phyloP scores from a whole-genome alignment of 192 early-diverging fungal genomes.

The Linnemannia exigua region DNA sequence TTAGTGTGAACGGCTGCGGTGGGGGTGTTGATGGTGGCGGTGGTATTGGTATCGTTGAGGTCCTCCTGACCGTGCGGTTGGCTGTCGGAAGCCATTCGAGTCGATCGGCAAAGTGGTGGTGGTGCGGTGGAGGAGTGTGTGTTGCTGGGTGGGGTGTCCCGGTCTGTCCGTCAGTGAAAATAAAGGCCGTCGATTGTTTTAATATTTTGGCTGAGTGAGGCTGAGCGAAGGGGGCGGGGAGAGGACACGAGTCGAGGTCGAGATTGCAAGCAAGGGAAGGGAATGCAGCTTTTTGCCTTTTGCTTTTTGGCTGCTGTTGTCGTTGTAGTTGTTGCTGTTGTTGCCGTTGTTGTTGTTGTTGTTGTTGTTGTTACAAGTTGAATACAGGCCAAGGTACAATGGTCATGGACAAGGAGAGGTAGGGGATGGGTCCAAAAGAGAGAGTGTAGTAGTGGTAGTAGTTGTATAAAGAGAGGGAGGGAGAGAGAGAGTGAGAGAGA shows the following conservation, averaged over 20 bases:
- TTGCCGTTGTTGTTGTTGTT: no score
- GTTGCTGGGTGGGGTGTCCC: no score
- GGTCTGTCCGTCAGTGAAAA: neutral
- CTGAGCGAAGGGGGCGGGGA: neutral
- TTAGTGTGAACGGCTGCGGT: neutral
- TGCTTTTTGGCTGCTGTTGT: no score
- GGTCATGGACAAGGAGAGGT: neutral
- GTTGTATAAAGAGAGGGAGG: neutral
- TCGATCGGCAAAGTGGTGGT: constrained; percentile 2
- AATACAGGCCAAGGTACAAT: no score
- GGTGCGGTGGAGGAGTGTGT: neutral
- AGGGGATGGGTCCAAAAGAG: neutral
- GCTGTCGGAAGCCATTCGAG: constrained; percentile 51
- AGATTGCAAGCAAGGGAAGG: no score
- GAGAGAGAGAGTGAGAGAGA: constrained; percentile 11
- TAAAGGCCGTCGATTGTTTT: neutral
- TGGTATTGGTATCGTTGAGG: neutral
- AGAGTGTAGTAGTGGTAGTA: constrained; percentile 7
- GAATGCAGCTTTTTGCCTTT: no score
- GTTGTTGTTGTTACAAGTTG: no score
- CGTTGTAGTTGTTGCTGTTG: no score
- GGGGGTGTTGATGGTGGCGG: neutral
- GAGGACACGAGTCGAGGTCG: neutral
- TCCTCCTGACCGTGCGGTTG: constrained; percentile 24
- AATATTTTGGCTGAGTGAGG: neutral